Conservation (phyloP, 495 filamentous ascomycete genomes). For the Neurospora pannonica region DNA sequence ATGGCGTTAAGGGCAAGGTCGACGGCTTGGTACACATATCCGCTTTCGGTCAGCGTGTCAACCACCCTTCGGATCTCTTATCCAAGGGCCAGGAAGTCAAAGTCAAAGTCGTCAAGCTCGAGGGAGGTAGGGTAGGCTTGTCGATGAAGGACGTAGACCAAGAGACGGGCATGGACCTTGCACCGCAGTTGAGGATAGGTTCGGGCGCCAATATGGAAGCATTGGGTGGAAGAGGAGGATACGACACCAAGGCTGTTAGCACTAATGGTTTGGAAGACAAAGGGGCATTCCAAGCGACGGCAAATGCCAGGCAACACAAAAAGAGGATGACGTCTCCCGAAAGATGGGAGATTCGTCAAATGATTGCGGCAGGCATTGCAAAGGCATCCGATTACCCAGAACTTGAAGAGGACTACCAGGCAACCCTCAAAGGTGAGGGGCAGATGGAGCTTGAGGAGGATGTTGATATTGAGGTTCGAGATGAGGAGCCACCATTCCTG, state of each 20-base stretch:
- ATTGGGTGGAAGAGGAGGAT: constrained; percentile 45
- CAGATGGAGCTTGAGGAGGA: constrained; percentile 94
- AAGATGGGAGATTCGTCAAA: constrained; percentile 91
- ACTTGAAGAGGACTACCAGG: constrained; percentile 87
- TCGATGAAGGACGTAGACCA: constrained; percentile 99
- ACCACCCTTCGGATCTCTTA: constrained; percentile 83
- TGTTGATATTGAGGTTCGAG: constrained; percentile 90
- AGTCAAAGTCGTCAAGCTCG: constrained; percentile 84
- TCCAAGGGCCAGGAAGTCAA: constrained; percentile 75
- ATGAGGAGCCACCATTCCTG: constrained; percentile 94
- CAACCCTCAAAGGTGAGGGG: constrained; percentile 74
- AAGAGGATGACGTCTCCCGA: constrained; percentile 95
- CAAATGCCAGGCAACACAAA: constrained; percentile 42
- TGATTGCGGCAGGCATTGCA: constrained; percentile 88
- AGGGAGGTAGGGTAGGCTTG: constrained; percentile 68
- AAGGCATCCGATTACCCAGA: constrained; percentile 91
- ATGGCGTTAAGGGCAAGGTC: constrained; percentile 75
- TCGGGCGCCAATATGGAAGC: constrained; percentile 89
- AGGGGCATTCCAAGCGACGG: constrained; percentile 28
- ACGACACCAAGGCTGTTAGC: constrained; percentile 7
- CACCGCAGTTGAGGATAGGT: constrained; percentile 69
- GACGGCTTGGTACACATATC: constrained; percentile 96
- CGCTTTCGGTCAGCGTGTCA: constrained; percentile 81
- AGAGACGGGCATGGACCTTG: constrained; percentile 72
- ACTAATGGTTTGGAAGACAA: background rate